Base-by-base conservation (phyloP, 345 rosid genomes). In the Turritis glabra region DNA sequence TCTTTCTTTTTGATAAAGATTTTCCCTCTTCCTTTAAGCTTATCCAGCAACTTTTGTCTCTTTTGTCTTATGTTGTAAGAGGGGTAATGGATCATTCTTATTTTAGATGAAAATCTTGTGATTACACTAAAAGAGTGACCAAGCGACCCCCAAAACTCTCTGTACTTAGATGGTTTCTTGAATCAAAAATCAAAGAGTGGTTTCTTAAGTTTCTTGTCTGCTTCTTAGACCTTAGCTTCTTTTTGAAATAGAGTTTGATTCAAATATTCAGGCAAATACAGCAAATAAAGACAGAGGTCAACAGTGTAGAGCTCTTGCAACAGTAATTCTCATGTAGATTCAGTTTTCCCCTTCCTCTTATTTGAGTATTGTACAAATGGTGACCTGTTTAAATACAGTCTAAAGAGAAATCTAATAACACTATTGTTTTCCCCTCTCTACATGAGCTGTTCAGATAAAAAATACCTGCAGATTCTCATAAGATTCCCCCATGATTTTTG, bases 381-480 rank as follows among this genome's bases (percentile, higher is more conserved):
- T 58, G 79, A 75, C 61, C 60, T 67, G 67, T 75, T 37, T 47
- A 65, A 44, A 18, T 30, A 53, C 13, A 65, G 60, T 14, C 43
- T 46, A 66, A 25, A 35, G 52, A 65, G 51, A 65, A 74, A 47
- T 53, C 60, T 57, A 47, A 35, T 37, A 67, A 7, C 25, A 75
- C 73, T 58, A 38, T 67, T 67, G 79, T 60, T 60, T 68, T 51
- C 2, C 56, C 32, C 37, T 9, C 55, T 26, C 37, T 32, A 67
- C 62, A 58, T 51, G 44, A 67, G 29, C 48, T 52, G 64, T 52
- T 68, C 43, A 64, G 61, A 70, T 52, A 68, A 8, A 50, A 25
- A 52, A 67, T 41, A 61, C 69, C 69, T 68, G 69, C 74, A 68
- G 69, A 67, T 75, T 68, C 38, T 52, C 69, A 67, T 37, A 58